These are phyloP conservation scores for Cladochytrium replicatum DNA, from an alignment of 192 early-diverging fungal genomes.

Conservation along the genomic window DNA sequence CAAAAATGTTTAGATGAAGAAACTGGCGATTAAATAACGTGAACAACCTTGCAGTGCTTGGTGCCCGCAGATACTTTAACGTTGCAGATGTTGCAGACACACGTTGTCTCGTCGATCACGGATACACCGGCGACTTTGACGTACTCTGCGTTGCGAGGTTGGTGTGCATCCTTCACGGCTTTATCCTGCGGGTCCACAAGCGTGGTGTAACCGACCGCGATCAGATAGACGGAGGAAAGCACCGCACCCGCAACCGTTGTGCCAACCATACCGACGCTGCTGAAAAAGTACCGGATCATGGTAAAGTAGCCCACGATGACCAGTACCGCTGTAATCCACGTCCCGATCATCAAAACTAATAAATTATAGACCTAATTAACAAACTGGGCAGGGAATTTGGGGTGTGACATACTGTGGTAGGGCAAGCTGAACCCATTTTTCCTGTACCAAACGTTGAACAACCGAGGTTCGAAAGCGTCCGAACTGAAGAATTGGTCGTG, in stretches of 20 bases:
- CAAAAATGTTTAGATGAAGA: too few relatives aligned
- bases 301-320: constrained; percentile 22
- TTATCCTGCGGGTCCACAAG: constrained; percentile 29
- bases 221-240: constrained; percentile 8
- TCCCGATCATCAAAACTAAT: constrained; percentile 16
- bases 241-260: constrained; percentile 6
- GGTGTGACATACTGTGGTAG: constrained; percentile 22
- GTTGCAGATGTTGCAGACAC: constrained; percentile 35
- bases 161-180: constrained; percentile 11
- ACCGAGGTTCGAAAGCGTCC: constrained; percentile 11
- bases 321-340: constrained; percentile 23
- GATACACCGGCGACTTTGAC: constrained; percentile 33
- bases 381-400: too few relatives aligned
- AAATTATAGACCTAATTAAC: too few relatives aligned
- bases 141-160: constrained; percentile 31
- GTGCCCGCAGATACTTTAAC: constrained; percentile 26
- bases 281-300: constrained; percentile 12
- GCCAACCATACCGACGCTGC: constrained; percentile 1
- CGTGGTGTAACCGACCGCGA: constrained; percentile 25
- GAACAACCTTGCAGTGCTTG: constrained; percentile 45
- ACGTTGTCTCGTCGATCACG: constrained; percentile 35
- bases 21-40: too few relatives aligned
- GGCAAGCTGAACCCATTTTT: constrained; percentile 26
- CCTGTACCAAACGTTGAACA: constrained; percentile 34
- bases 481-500: constrained; percentile 20